Conservation (phyloP, 805 yeast genomes). For the Debaryomyces hansenii region DNA sequence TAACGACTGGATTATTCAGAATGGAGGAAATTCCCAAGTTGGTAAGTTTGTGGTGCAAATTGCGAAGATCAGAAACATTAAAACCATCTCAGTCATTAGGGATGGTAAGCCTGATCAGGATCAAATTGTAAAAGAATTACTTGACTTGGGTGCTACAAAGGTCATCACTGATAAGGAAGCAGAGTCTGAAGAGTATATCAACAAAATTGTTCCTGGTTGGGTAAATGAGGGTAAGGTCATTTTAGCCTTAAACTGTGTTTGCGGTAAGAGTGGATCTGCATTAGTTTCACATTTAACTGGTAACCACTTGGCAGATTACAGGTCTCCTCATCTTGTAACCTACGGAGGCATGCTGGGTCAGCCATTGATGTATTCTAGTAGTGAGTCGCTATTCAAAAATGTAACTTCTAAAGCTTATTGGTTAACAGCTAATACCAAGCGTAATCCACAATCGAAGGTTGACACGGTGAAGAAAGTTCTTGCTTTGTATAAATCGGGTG, state of each 20-base stretch:
- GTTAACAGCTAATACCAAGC: constrained; percentile 26
- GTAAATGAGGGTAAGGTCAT: constrained; percentile 20
- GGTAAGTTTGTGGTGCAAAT: constrained; percentile 29
- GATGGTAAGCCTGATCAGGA: constrained; percentile 22
- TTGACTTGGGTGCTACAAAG: constrained; percentile 29
- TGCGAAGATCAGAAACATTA: constrained; percentile 23
- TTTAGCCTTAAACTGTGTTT: constrained; percentile 34
- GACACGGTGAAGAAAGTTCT: constrained; percentile 56
- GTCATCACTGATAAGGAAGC: constrained; percentile 31
- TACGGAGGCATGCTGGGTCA: constrained; percentile 24
- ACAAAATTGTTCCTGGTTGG: constrained; percentile 14
- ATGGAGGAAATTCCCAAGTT: constrained; percentile 37
- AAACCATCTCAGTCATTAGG: constrained; percentile 28
- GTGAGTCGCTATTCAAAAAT: constrained; percentile 30
- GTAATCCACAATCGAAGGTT: constrained; percentile 57
- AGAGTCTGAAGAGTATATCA: constrained; percentile 13
- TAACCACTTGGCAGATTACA: constrained; percentile 13
- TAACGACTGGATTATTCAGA: constrained; percentile 33
- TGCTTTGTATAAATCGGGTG: constrained; percentile 57
- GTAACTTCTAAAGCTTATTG: constrained; percentile 30
- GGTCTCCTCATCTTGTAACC: constrained; percentile 13
- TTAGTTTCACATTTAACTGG: constrained; percentile 24
- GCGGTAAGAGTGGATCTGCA: constrained; percentile 21
- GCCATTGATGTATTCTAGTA: constrained; percentile 17
- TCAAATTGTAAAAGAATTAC: constrained; percentile 18